Conservation (phyloP, 441 rosid species). For the Syzygium syzygioides region DNA sequence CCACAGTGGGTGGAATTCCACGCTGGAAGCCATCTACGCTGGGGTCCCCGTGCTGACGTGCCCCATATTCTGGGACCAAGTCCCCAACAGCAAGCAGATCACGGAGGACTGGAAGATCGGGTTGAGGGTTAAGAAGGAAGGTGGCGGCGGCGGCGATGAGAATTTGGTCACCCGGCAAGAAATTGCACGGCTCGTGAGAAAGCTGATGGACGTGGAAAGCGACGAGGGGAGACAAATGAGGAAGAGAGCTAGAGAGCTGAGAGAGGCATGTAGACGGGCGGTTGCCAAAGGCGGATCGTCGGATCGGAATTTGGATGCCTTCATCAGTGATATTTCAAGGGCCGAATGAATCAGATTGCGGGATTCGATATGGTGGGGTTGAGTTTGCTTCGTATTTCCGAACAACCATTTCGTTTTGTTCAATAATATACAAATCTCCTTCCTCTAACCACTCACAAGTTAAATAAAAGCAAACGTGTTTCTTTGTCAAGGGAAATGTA, state of each 20-base stretch:
- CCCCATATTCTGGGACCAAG: conserved; percentile 29
- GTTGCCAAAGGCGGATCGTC: background rate
- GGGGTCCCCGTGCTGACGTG: conserved; percentile 27
- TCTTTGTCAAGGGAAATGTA: conserved; percentile 87
- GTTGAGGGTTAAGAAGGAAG: conserved; percentile 1
- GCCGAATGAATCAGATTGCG: background rate
- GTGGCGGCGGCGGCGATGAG: background rate
- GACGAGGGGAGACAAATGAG: conserved; percentile 26
- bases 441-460: background rate
- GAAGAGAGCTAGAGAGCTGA: conserved; percentile 14
- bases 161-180: conserved; percentile 20
- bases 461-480: conserved; percentile 53
- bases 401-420: background rate
- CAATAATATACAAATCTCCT: background rate
- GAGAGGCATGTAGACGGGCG: background rate
- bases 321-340: background rate
- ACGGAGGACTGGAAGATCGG: conserved; percentile 17
- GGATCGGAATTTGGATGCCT: background rate
- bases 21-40: conserved; percentile 22
- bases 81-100: conserved; percentile 24
- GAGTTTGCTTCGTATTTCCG: background rate
- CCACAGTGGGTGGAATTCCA: conserved; percentile 30
- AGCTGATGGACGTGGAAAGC: conserved; percentile 31
- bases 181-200: conserved; percentile 20
- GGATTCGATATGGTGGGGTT: background rate